These are phyloP conservation scores for Schizochytrium sp. DNA, from an alignment of 108 stramenopile genomes.

Conservation along the genomic window DNA sequence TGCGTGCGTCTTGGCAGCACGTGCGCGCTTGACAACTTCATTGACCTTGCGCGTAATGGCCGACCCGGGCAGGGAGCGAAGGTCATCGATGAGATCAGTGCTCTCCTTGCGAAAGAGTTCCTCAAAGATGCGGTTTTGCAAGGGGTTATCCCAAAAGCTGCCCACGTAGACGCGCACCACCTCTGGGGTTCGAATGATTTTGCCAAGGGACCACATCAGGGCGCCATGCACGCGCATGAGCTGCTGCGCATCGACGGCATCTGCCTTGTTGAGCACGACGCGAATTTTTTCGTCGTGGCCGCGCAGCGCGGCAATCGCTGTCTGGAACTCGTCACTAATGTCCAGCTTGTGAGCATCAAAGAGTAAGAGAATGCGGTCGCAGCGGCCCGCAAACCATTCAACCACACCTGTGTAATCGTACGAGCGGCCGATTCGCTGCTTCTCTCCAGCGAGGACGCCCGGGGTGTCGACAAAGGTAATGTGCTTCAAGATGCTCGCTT, in stretches of 20 bases:
- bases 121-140: constrained; percentile 45
- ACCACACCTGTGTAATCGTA: constrained; percentile 88
- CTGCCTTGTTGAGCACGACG: constrained; percentile 72
- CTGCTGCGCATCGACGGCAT: constrained; percentile 67
- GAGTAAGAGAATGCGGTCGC: constrained; percentile 91
- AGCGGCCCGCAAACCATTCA: constrained; percentile 96
- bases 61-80: constrained; percentile 43
- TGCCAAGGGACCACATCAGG: constrained; percentile 61
- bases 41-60: constrained; percentile 66
- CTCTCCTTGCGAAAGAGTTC: constrained; percentile 67
- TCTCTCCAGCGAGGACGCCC: constrained; percentile 92
- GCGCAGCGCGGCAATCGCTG: constrained; percentile 60
- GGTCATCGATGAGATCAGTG: constrained; percentile 56
- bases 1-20: constrained; percentile 40
- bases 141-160: constrained; percentile 62
- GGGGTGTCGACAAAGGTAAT: constrained; percentile 97
- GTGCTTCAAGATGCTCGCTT: constrained; percentile 54
- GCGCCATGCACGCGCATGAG: constrained; percentile 69
- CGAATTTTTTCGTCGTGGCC: constrained; percentile 69
- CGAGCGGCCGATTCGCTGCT: constrained; percentile 78
- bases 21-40: constrained; percentile 65
- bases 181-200: constrained; percentile 64
- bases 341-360: constrained; percentile 84
- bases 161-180: constrained; percentile 65
- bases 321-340: constrained; percentile 70